Evolutionary conservation across 371 early-diverging fungal species (phyloP).

Genomic region (Massospora cicadina): DNA sequence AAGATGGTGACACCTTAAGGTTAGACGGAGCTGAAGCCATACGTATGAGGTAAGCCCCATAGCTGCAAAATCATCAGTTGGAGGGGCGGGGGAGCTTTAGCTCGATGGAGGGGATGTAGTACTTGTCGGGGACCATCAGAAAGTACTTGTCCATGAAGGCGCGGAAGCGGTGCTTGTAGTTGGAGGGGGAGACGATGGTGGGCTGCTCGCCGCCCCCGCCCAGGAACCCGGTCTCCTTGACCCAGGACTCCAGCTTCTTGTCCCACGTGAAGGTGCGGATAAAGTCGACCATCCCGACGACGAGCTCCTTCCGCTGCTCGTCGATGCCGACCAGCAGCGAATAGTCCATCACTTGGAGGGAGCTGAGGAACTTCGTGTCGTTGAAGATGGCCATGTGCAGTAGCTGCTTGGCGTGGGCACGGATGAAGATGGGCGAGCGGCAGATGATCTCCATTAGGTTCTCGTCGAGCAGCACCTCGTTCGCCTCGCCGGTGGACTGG

Average conservation of each 20-base stretch:
- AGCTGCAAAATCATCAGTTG: neutral
- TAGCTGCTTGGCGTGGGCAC: conserved; percentile 65
- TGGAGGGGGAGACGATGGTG: conserved; percentile 84
- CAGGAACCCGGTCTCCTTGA: conserved; percentile 73
- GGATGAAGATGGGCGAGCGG: conserved; percentile 71
- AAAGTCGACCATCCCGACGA: conserved; percentile 92
- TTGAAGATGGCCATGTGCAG: conserved; percentile 62
- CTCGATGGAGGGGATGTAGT: conserved; percentile 6
- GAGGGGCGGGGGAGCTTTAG: neutral
- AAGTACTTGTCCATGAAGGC: conserved; percentile 84
- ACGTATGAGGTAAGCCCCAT: no score
- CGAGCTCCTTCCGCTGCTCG: conserved; percentile 54
- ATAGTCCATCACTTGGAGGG: conserved; percentile 89
- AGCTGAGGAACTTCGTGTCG: conserved; percentile 74
- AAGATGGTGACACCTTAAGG: no score
- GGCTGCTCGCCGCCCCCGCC: conserved; percentile 76
- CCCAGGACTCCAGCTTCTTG: conserved; percentile 86
- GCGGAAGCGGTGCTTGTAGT: conserved; percentile 79
- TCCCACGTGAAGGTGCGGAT: conserved; percentile 95
- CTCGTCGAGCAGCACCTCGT: conserved; percentile 80
- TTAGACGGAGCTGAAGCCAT: no score
- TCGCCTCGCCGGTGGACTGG: conserved; percentile 59
- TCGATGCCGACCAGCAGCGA: conserved; percentile 83
- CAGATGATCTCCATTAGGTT: conserved; percentile 52
- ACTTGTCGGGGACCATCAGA: conserved; percentile 50